Evolutionary conservation across 1,284 basidiomycete genomes (phyloP), one percentile per base, ranked within the genome.

Genomic region (Coniophora puteana): DNA sequence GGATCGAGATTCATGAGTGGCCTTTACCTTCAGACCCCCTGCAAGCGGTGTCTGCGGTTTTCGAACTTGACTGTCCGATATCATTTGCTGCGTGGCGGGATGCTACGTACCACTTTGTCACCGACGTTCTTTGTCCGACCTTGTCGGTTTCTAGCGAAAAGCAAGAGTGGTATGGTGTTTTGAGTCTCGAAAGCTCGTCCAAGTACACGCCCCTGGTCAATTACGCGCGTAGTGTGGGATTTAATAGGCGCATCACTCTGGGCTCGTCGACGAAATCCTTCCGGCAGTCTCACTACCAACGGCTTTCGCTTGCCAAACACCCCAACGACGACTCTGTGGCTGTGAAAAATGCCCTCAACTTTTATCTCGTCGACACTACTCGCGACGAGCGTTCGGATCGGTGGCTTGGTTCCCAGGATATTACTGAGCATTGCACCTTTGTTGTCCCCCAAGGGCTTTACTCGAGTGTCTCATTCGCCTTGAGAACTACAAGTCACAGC

Each of bases 1-100:
- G 28, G 0, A 74, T 78, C 27, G 3, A 31, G 0, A 48, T 71
- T 4, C 55, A 72, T 32, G 76, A 79, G 37, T 76, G 73, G 76
- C 75, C 74, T 0, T 50, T 79, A 23, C 72, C 76, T 0, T 24
- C 42, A 0, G 33, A 54, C 8, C 3, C 20, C 3, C 28, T 55
- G 1, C 21, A 40, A 1, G 62, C 61, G 0, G 50, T 63, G 36
- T 47, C 45, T 1, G 59, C 63, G 0, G 55, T 78, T 0, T 78
- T 80, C 35, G 76, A 79, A 39, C 45, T 76, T 2, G 38, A 49
- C 3, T 62, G 62, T 31, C 77, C 77, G 0, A 20, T 45, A 0
- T 44, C 50, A 0, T 72, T 75, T 43, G 45, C 54, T 4, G 53
- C 62, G 25, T 78, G 76, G 77, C 59, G 77, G 13, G 51, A 52